These are phyloP conservation scores for Candida glaebosa DNA, from an alignment of 805 yeast species.

Conservation along the genomic window DNA sequence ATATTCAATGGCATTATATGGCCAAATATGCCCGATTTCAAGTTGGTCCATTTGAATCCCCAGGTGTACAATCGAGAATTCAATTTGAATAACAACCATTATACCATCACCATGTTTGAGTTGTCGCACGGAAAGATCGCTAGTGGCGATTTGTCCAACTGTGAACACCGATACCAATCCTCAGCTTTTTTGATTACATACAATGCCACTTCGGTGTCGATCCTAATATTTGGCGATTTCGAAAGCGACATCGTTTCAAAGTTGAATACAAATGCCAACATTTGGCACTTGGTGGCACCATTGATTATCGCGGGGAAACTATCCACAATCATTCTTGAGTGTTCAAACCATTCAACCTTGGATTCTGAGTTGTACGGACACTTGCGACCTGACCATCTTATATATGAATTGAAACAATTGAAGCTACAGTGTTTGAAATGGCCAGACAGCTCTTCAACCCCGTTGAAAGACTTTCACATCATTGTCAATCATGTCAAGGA, in stretches of 20 bases:
- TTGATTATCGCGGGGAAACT: slow-evolving; percentile 37
- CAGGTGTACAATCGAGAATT: slow-evolving; percentile 12
- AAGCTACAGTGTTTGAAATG: slow-evolving; percentile 13
- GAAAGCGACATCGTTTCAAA: slow-evolving; percentile 60
- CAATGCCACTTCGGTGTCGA: slow-evolving; percentile 22
- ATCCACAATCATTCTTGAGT: slow-evolving; percentile 67
- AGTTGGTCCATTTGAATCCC: slow-evolving; percentile 19
- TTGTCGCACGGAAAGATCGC: slow-evolving; percentile 29
- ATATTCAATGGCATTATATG: slow-evolving; percentile 74
- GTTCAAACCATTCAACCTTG: slow-evolving; percentile 51
- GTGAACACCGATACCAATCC: slow-evolving; percentile 32
- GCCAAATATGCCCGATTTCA: slow-evolving; percentile 60
- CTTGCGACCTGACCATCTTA: slow-evolving; percentile 62
- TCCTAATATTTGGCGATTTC: slow-evolving; percentile 79
- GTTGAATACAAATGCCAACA: slow-evolving; percentile 28
- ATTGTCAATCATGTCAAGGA: slow-evolving; percentile 47
- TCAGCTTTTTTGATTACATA: slow-evolving; percentile 60
- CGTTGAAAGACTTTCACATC: slow-evolving; percentile 43
- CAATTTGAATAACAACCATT: slow-evolving; percentile 17
- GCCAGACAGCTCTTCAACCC: slow-evolving; percentile 15
- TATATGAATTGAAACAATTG: slow-evolving; percentile 48
- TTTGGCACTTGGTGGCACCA: slow-evolving; percentile 60
- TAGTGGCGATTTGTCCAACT: slow-evolving; percentile 1
- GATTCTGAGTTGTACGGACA: slow-evolving; percentile 68
- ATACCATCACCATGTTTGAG: slow-evolving; percentile 26